phyloP scores from a whole-genome alignment of 176 grass and related monocot species.

The Aegilops bicornis region DNA sequence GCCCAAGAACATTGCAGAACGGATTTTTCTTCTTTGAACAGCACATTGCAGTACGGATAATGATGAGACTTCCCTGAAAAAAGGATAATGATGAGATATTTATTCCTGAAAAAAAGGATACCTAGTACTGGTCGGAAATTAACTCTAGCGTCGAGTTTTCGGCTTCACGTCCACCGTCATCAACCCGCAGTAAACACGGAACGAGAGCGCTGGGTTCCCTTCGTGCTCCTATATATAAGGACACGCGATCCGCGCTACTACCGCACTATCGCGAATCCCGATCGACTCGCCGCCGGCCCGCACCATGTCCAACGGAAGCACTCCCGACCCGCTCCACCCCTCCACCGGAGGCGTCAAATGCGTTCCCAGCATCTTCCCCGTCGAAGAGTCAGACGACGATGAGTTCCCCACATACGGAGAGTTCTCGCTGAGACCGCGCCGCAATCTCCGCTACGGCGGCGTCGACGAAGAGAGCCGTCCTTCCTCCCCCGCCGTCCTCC shows the following conservation, averaged over 20 bases:
- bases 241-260: neutral
- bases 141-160: neutral
- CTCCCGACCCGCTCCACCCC: neutral
- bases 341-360: neutral
- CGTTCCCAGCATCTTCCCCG: neutral
- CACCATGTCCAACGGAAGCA: neutral
- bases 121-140: neutral
- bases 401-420: neutral
- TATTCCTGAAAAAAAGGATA: too few species aligned
- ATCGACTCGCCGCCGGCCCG: neutral
- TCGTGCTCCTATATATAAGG: neutral
- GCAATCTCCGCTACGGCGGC: neutral
- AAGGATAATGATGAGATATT: too few species aligned
- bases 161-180: neutral
- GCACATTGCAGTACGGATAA: too few species aligned
- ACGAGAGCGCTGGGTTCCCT: neutral
- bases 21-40: too few species aligned
- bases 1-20: too few species aligned
- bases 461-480: neutral
- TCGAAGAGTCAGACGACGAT: neutral
- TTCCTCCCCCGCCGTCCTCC: neutral
- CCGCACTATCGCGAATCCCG: too few species aligned
- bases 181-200: neutral
- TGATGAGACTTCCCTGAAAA: too few species aligned
- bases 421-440: neutral